Evolutionary conservation across 2,329 filamentous ascomycete species (phyloP).

Genomic region (Cryphonectria japonica): DNA sequence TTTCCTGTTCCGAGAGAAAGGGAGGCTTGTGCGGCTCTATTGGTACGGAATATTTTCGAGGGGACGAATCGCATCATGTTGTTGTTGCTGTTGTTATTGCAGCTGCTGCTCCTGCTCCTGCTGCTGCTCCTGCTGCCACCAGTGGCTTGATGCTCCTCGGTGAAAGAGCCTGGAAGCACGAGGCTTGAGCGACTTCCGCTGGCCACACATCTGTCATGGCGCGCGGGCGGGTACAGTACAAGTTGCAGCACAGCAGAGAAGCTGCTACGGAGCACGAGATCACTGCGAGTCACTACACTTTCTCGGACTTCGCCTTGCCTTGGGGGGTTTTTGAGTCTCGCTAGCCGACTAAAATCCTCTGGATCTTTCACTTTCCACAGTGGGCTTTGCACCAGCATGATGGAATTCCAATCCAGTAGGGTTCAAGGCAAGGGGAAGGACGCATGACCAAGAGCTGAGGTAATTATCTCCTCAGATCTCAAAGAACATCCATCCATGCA

Average conservation of each 20-base stretch:
- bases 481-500: background rate
- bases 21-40: background rate
- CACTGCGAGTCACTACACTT: background rate
- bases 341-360: background rate
- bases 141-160: background rate
- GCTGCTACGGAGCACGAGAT: background rate
- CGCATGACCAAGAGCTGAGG: background rate
- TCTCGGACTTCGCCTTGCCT: conserved; percentile 10
- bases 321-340: background rate
- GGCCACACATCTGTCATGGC: background rate
- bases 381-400: background rate
- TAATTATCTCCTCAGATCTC: conserved; percentile 13
- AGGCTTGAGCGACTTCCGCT: background rate
- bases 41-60: background rate
- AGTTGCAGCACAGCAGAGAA: background rate
- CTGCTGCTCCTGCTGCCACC: background rate
- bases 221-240: background rate
- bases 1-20: background rate
- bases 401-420: background rate
- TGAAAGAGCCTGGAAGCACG: background rate
- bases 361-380: background rate
- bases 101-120: no score
- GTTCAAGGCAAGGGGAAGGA: background rate
- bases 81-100: background rate
- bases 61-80: background rate